A percentile compares a stretch with the other conserved stretches of the same genome.
These are phyloP conservation scores for Apostasia ramifera DNA, from an alignment of 106 monocot species.

Conservation along the genomic window DNA sequence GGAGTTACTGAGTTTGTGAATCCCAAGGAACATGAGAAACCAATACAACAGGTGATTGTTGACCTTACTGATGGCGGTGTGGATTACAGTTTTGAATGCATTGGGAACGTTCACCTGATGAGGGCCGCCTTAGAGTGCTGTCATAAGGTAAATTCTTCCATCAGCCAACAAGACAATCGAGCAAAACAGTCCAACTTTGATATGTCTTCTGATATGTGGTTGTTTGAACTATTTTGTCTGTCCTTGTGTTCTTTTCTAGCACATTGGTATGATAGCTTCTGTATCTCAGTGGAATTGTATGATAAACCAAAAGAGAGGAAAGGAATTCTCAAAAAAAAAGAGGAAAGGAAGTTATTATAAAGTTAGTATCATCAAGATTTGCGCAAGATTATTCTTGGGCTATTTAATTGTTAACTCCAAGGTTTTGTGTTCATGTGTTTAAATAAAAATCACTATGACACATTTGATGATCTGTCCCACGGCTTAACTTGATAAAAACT, in stretches of 20 bases:
- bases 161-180: neutral
- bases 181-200: neutral
- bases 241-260: neutral
- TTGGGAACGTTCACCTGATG: constrained; percentile 95
- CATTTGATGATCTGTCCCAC: no score
- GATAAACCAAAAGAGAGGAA: neutral
- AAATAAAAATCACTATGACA: no score
- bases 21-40: constrained; percentile 91
- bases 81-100: constrained; percentile 99
- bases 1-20: constrained; percentile 93
- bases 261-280: neutral
- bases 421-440: no score
- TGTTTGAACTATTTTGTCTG: neutral
- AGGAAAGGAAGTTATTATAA: no score
- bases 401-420: no score
- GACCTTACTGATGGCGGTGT: constrained; percentile 97
- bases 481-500: no score
- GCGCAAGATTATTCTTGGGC: no score
- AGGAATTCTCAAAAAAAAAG: no score
- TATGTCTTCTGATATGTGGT: neutral
- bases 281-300: neutral
- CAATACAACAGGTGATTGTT: constrained; percentile 89
- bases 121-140: constrained; percentile 94
- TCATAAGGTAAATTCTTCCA: constrained; percentile 61
- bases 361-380: no score